phyloP scores from a whole-genome alignment of 2,329 filamentous ascomycete species.

The Helicocarpus griseus region DNA sequence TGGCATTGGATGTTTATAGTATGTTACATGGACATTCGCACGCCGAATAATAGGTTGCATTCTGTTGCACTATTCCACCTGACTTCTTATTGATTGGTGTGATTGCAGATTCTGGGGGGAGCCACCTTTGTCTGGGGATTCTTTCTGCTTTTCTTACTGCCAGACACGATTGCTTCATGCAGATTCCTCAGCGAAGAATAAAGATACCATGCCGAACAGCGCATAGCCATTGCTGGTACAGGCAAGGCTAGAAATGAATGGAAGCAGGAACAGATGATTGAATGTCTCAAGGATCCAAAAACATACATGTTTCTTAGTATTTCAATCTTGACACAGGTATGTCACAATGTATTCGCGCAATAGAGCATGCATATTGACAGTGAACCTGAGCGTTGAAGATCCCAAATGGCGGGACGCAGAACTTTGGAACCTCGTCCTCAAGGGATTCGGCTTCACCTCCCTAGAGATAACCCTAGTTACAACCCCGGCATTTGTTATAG shows the following conservation, averaged over 20 bases:
- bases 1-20: slow-evolving; percentile 53
- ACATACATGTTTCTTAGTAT: slow-evolving; percentile 51
- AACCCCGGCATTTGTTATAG: slow-evolving; percentile 49
- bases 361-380: slow-evolving; percentile 10
- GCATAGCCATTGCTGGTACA: slow-evolving; percentile 43
- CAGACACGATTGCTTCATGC: slow-evolving; percentile 46
- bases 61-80: not conserved
- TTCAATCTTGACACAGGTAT: slow-evolving; percentile 33
- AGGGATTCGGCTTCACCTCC: slow-evolving; percentile 46
- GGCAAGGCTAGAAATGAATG: slow-evolving; percentile 43
- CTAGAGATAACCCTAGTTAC: slow-evolving; percentile 49
- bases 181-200: slow-evolving; percentile 49
- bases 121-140: slow-evolving; percentile 45
- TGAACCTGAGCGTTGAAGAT: slow-evolving; percentile 33
- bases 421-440: slow-evolving; percentile 51
- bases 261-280: slow-evolving; percentile 42
- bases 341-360: not conserved
- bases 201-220: slow-evolving; percentile 37
- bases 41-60: not conserved
- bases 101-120: slow-evolving; percentile 30
- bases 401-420: slow-evolving; percentile 53
- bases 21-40: not conserved
- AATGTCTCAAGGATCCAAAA: slow-evolving; percentile 50
- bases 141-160: slow-evolving; percentile 40
- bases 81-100: not conserved